Conservation (phyloP, 2,329 filamentous ascomycete genomes). For the Fusarium scirpi region DNA sequence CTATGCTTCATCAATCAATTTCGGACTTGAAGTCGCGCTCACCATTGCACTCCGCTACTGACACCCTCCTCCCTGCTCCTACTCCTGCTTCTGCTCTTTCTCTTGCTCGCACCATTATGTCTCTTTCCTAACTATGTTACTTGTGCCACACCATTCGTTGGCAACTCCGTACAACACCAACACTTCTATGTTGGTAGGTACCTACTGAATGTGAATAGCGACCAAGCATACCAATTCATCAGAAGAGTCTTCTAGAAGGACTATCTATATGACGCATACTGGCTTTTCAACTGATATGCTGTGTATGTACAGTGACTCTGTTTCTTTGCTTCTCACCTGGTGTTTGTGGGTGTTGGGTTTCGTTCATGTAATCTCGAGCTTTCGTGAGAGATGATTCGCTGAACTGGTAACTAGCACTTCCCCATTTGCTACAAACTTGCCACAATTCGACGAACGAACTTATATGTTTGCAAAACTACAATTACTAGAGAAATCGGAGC, state of each 20-base stretch:
- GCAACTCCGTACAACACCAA: conserved; percentile 31
- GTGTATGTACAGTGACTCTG: neutral
- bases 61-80: conserved; percentile 45
- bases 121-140: conserved; percentile 25
- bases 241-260: conserved; percentile 2
- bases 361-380: conserved; percentile 17
- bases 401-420: neutral
- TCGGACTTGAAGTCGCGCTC: conserved; percentile 41
- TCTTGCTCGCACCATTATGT: conserved; percentile 25
- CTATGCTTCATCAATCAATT: conserved; percentile 47
- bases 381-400: conserved; percentile 13
- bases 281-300: conserved; percentile 10
- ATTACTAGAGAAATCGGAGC: neutral
- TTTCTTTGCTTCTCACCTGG: conserved; percentile 15
- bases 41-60: conserved; percentile 41
- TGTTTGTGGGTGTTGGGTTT: conserved; percentile 15
- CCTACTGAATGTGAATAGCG: neutral
- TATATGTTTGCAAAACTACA: neutral
- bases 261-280: conserved; percentile 1
- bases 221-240: neutral
- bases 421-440: neutral
- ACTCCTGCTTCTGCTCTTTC: conserved; percentile 3
- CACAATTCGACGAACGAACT: neutral
- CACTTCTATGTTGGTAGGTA: neutral
- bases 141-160: conserved; percentile 45